Base-by-base conservation (phyloP, 108 stramenopile species). In the Cyclotella distinguenda region DNA sequence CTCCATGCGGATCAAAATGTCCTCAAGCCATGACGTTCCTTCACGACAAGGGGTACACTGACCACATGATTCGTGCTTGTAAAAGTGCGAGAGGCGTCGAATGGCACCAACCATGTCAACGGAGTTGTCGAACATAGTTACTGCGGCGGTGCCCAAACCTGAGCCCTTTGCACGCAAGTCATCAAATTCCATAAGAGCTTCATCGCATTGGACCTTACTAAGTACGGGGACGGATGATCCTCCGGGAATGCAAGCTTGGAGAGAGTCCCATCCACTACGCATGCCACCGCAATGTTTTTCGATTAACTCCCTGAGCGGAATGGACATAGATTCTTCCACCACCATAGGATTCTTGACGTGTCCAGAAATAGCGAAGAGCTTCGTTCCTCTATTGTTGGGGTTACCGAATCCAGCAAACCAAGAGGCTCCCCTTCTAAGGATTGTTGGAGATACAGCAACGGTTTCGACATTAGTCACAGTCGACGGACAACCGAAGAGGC, bases 381-480 rank as follows among this genome's bases (percentile, higher is more conserved):
- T 99, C 44, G 98, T 98, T 57, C 99, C 99, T 28, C 86, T 68
- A 71, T 99, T 99, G 83, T 97, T 97, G 49, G 89, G 86, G 48
- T 96, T 93, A 12, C 99, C 99, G 65, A 99, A 97, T 6, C 86
- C 81, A 26, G 94, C 84, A 77, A 99, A 99, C 99, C 99, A 99
- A 27, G 81, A 79, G 10, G 95, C 94, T 47, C 99, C 99, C 36
- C 99, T 85, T 48, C 98, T 86, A 40, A 99, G 81, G 66, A 99
- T 99, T 32, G 99, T 99, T 19, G 99, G 99, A 1, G 95, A 56
- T 2, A 99, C 99, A 16, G 99, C 99, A 12, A 99, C 77, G 7
- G 99, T 99, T 82, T 99, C 99, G 32, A 99, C 99, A 76, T 99
- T 99, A 44, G 99, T 99, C 21, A 99, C 99, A 13, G 99, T 99